These are phyloP conservation scores for Adansonia gregorii DNA, from an alignment of 441 rosid species.

Conservation along the genomic window DNA sequence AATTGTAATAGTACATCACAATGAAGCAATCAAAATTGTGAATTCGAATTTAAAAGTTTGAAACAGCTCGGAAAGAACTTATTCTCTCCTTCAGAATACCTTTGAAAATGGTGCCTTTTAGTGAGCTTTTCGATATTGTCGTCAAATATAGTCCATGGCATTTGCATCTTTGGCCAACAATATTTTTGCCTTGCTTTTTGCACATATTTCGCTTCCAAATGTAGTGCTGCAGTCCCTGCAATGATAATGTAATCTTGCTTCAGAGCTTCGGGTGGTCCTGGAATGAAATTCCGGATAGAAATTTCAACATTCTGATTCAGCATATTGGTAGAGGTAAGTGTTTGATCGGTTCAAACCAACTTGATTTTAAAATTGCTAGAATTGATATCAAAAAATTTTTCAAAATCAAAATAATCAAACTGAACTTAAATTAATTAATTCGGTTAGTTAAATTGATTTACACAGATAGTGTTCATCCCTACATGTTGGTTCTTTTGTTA, in stretches of 20 bases:
- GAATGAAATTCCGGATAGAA: not conserved
- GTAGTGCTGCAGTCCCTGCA: not conserved
- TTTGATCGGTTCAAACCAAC: no score
- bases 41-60: not conserved
- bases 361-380: no score
- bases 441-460: no score
- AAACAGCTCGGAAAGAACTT: not conserved
- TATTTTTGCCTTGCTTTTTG: not conserved
- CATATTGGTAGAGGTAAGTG: no score
- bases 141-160: not conserved
- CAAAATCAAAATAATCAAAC: no score
- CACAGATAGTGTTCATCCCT: no score
- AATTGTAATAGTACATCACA: not conserved
- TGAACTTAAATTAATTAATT: no score
- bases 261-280: not conserved
- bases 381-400: no score
- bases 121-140: not conserved
- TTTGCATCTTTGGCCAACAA: slow-evolving; percentile 11
- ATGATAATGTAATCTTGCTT: not conserved
- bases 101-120: not conserved
- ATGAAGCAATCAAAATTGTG: not conserved
- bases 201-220: not conserved
- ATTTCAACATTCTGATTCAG: not conserved
- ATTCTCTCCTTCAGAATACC: slow-evolving; percentile 3
- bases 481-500: not conserved